phyloP scores from a whole-genome alignment of 2,329 filamentous ascomycete species.

The Cladophialophora chaetospira region DNA sequence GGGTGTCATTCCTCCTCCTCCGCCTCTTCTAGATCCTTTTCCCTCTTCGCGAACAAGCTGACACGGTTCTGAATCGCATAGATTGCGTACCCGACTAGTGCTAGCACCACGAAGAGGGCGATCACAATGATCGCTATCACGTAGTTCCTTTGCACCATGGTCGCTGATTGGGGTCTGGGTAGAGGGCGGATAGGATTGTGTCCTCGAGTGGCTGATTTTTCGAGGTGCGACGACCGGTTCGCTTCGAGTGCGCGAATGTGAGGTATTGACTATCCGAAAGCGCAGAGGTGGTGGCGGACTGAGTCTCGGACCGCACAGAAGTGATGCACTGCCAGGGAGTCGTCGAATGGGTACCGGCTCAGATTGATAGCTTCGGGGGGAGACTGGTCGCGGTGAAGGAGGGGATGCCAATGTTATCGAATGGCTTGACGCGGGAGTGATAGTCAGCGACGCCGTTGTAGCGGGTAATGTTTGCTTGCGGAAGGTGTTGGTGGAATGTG shows the following conservation, averaged over 20 bases:
- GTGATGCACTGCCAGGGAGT: constrained; percentile 30
- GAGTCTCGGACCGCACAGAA: constrained; percentile 29
- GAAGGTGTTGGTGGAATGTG: not conserved
- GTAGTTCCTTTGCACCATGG: constrained; percentile 49
- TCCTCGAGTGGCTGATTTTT: constrained; percentile 6
- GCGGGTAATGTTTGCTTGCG: constrained; percentile 4
- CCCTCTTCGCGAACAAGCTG: constrained; percentile 34
- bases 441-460: constrained; percentile 17
- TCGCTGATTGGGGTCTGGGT: not conserved
- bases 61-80: constrained; percentile 41
- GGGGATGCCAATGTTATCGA: constrained; percentile 1
- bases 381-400: constrained; percentile 18
- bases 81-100: constrained; percentile 43
- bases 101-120: constrained; percentile 50
- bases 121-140: constrained; percentile 55
- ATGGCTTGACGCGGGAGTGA: constrained; percentile 21
- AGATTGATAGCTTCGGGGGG: constrained; percentile 25
- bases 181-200: not conserved
- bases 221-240: not conserved
- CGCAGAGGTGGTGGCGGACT: constrained; percentile 32
- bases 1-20: constrained; percentile 32
- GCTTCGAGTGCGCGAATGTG: constrained; percentile 17
- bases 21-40: constrained; percentile 36
- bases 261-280: constrained; percentile 22
- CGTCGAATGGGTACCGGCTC: constrained; percentile 26